Evolutionary conservation across 352 stramenopile genomes (phyloP), one percentile per base, ranked within the genome.

Genomic region (Phytophthora vignae): DNA sequence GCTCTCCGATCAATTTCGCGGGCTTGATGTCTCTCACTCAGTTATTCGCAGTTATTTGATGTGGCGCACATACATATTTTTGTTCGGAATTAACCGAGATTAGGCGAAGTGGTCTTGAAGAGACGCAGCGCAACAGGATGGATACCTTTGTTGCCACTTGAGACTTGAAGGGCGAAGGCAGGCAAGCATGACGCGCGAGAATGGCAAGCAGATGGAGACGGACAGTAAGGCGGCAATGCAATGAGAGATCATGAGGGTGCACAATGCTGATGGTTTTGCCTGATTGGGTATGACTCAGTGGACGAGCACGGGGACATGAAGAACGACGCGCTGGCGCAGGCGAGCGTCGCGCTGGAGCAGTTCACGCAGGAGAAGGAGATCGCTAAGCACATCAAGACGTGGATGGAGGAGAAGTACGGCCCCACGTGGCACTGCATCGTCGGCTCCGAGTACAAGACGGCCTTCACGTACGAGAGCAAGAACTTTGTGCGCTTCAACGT

Each of bases 401-500:
- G 80, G 80, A 90, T 90, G 83, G 83, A 90, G 55, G 83, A 89
- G 19, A 88, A 86, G 63, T 86, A 88, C 48, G 81, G 81, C 3
- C 66, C 66, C 12, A 93, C 85, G 52, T 91, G 85, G 85, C 85
- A 93, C 76, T 93, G 85, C 74, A 89, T 93, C 72, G 85, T 93
- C 48, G 83, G 85, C 57, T 91, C 85, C 64, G 85, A 73, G 57
- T 73, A 76, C 54, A 73, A 76, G 22, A 69, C 57, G 33, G 55
- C 69, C 27, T 76, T 76, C 31, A 76, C 81, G 53, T 93, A 91
- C 70, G 85, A 91, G 76, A 91, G 83, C 83, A 93, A 93, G 71
- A 93, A 92, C 79, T 95, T 95, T 76, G 83, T 93, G 72, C 81
- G 87, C 36, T 95, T 93, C 69, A 92, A 94, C 56, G 82, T 95